These are phyloP conservation scores for Mortierella polycephala DNA, from an alignment of 371 early-diverging fungal genomes.

Conservation along the genomic window DNA sequence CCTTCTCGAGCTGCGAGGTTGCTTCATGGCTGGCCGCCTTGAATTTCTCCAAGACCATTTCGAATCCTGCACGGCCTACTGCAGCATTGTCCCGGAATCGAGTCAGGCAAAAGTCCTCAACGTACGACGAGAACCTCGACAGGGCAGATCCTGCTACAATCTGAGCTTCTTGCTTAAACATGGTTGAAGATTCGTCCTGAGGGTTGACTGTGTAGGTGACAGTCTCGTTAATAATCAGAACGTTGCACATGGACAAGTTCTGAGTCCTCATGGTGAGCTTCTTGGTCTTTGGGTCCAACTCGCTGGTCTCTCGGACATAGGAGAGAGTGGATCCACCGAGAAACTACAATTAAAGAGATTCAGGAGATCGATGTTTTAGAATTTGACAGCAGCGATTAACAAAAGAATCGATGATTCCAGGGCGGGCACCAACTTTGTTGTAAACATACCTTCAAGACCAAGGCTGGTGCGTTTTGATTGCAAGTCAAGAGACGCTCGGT, in stretches of 20 bases:
- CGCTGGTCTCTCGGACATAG: slow-evolving; percentile 89
- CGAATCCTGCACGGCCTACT: slow-evolving; percentile 73
- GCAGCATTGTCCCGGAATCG: slow-evolving; percentile 91
- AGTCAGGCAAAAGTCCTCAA: slow-evolving; percentile 89
- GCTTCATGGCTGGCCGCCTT: slow-evolving; percentile 35
- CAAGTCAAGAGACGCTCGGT: slow-evolving; percentile 93
- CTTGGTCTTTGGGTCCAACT: slow-evolving; percentile 81
- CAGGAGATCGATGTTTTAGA: neutral
- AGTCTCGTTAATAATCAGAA: slow-evolving; percentile 87
- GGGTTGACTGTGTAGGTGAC: slow-evolving; percentile 70
- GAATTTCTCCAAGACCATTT: slow-evolving; percentile 72
- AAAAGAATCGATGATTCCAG: neutral
- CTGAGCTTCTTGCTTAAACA: slow-evolving; percentile 81
- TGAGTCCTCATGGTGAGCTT: slow-evolving; percentile 77
- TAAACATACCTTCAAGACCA: slow-evolving; percentile 67
- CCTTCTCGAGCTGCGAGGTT: slow-evolving; percentile 25
- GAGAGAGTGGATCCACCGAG: slow-evolving; percentile 73
- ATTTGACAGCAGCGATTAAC: no score
- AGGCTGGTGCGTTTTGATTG: slow-evolving; percentile 85
- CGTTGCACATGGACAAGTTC: slow-evolving; percentile 79
- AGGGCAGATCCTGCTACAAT: slow-evolving; percentile 83
- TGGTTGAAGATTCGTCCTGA: slow-evolving; percentile 44
- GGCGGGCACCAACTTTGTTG: no score
- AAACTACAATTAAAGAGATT: slow-evolving; percentile 54
- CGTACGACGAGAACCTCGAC: slow-evolving; percentile 75